A percentile compares a stretch with the other conserved stretches of the same genome.
These are phyloP conservation scores for Pestalotiopsis sp. DNA, from an alignment of 2,329 filamentous ascomycete genomes.

Conservation along the genomic window DNA sequence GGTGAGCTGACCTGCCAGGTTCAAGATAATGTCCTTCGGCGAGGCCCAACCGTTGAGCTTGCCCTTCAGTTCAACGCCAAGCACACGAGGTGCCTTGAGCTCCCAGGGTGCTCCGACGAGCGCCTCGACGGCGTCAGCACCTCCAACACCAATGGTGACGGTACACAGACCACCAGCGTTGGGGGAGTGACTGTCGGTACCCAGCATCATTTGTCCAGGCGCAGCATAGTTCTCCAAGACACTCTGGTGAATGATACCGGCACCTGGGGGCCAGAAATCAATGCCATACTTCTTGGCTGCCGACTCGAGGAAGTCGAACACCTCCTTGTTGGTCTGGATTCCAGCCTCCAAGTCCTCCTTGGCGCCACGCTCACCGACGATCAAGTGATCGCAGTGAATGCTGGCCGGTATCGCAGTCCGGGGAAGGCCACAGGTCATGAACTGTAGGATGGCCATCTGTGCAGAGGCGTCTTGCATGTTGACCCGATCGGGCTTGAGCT, in stretches of 20 bases:
- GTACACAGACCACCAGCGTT: conserved; percentile 95
- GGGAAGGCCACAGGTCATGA: conserved; percentile 94
- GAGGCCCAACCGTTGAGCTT: conserved; percentile 87
- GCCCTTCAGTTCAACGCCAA: conserved; percentile 84
- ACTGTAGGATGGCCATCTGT: conserved; percentile 97
- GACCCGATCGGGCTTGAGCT: conserved; percentile 95
- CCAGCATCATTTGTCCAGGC: conserved; percentile 98
- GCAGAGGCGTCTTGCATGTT: conserved; percentile 99
- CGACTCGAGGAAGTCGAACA: conserved; percentile 96
- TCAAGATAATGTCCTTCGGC: conserved; percentile 93
- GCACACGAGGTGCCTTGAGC: conserved; percentile 87
- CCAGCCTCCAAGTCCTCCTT: conserved; percentile 82
- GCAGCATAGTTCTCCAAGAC: conserved; percentile 97
- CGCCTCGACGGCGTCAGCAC: conserved; percentile 95
- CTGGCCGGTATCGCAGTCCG: conserved; percentile 92
- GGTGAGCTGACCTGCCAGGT: conserved; percentile 85
- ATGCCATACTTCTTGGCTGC: conserved; percentile 90
- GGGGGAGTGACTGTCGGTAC: conserved; percentile 95
- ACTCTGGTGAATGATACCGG: conserved; percentile 96
- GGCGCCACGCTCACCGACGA: conserved; percentile 90
- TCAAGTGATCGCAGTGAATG: conserved; percentile 99
- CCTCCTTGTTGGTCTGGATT: conserved; percentile 91
- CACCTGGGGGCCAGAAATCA: conserved; percentile 93
- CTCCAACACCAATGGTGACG: conserved; percentile 95
- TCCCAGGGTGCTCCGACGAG: conserved; percentile 97